A percentile compares a stretch with the other conserved stretches of the same genome.
phyloP scores from a whole-genome alignment of 345 rosid genomes.

The Gossypium longicalyx region DNA sequence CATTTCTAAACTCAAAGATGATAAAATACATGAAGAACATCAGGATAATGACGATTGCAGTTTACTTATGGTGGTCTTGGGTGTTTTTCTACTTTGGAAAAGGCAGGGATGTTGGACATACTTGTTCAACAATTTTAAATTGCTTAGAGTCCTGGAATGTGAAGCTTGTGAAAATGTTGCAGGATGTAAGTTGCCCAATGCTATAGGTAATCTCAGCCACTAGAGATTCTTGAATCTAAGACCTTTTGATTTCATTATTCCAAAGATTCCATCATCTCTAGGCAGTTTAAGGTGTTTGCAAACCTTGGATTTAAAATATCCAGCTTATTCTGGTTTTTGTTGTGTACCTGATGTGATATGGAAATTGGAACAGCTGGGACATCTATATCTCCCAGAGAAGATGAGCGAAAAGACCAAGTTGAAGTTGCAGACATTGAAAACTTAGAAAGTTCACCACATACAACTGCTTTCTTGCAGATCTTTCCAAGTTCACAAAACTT shows the following conservation, averaged over 20 bases:
- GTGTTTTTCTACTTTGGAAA: background rate
- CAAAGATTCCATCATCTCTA: no score
- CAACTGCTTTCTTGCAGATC: background rate
- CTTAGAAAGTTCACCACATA: background rate
- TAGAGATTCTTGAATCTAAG: no score
- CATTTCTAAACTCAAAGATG: no score
- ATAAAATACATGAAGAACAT: background rate
- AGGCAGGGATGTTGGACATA: background rate
- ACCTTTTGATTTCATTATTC: no score
- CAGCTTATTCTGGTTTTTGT: no score
- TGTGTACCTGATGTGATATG: no score
- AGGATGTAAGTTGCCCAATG: conserved; percentile 5
- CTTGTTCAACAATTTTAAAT: background rate
- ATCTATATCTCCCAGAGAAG: background rate
- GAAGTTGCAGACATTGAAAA: background rate
- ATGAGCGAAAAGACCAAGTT: background rate
- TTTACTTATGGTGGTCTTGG: background rate
- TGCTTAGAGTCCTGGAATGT: conserved; percentile 33
- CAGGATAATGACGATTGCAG: background rate
- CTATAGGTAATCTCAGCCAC: no score
- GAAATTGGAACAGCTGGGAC: no score
- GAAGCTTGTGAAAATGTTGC: background rate
- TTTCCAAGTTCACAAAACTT: background rate
- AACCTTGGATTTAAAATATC: no score
- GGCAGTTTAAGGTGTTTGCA: no score